These are phyloP conservation scores for Calocybe gambosa DNA, from an alignment of 1,284 basidiomycete genomes.

Conservation along the genomic window DNA sequence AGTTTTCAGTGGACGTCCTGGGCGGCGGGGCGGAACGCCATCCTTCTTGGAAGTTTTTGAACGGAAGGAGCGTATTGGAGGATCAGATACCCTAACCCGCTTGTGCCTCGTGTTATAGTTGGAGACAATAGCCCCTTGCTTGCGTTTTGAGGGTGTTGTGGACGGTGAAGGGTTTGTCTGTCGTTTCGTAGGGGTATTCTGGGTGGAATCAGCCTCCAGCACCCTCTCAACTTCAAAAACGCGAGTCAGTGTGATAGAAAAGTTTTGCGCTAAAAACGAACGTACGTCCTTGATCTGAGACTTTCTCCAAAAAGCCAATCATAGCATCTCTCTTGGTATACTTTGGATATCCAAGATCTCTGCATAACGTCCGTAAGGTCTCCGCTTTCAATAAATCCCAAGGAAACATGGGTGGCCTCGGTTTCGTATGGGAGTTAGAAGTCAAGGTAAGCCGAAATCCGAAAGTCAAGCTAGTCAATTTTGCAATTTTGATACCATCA, in stretches of 20 bases:
- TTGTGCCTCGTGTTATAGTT: constrained; percentile 21
- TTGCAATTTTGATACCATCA: too few relatives aligned
- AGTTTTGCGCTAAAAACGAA: constrained; percentile 4
- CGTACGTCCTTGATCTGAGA: constrained; percentile 18
- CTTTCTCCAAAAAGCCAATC: constrained; percentile 14
- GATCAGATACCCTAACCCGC: constrained; percentile 15
- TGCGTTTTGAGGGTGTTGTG: constrained; percentile 8
- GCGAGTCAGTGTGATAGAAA: background rate
- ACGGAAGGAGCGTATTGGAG: constrained; percentile 7
- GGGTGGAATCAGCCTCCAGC: constrained; percentile 2
- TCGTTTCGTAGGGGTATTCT: constrained; percentile 4
- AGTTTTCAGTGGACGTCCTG: constrained; percentile 6
- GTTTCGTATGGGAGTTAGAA: background rate
- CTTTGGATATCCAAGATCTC: constrained; percentile 16
- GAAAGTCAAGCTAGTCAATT: too few relatives aligned
- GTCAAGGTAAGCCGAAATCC: constrained; percentile 3
- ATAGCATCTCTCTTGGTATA: constrained; percentile 12
- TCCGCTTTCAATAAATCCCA: constrained; percentile 21
- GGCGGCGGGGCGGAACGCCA: background rate
- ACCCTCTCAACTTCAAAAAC: constrained; percentile 14
- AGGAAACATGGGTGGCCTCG: constrained; percentile 17
- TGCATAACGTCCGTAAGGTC: constrained; percentile 19
- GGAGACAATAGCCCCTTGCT: constrained; percentile 12
- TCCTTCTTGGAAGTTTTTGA: constrained; percentile 3
- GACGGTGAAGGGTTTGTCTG: background rate